Evolutionary conservation across 257 asterid species (phyloP).

Genomic region (Gentiana dahurica): DNA sequence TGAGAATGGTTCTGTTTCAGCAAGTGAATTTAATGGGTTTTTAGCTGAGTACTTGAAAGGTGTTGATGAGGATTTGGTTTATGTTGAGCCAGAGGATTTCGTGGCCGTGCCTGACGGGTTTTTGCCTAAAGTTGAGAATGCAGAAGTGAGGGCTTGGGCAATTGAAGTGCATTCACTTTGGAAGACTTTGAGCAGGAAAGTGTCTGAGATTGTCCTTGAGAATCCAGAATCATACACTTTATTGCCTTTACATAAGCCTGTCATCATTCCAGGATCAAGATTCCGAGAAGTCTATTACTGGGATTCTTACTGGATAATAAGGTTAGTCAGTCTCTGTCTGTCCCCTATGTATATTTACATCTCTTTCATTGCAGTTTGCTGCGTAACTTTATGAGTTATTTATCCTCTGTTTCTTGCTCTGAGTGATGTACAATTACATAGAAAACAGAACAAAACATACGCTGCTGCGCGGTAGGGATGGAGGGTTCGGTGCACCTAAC

Average conservation of each 20-base stretch:
- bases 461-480: too few species aligned
- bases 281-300: conserved; percentile 83
- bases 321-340: conserved; percentile 22
- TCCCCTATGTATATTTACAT: too few species aligned
- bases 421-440: too few species aligned
- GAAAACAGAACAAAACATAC: too few species aligned
- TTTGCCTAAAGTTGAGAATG: conserved; percentile 39
- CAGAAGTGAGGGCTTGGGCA: conserved; percentile 59
- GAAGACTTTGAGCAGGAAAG: conserved; percentile 70
- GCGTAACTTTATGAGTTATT: too few species aligned
- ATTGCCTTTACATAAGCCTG: conserved; percentile 60
- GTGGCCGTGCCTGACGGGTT: conserved; percentile 44
- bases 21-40: conserved; percentile 23
- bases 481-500: too few species aligned
- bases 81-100: conserved; percentile 45
- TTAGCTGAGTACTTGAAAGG: conserved; percentile 25
- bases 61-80: conserved; percentile 44
- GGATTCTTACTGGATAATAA: conserved; percentile 89
- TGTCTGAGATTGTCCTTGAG: conserved; percentile 40
- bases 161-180: conserved; percentile 65
- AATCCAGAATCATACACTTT: conserved; percentile 47
- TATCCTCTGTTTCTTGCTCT: too few species aligned
- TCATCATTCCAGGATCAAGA: conserved; percentile 75
- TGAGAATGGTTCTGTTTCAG: conserved; percentile 33
- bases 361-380: too few species aligned